Percentiles rank a stretch among this genome's conserved stretches.
Evolutionary conservation across 345 rosid genomes (phyloP).

Genomic region (Barbarea vulgaris): DNA sequence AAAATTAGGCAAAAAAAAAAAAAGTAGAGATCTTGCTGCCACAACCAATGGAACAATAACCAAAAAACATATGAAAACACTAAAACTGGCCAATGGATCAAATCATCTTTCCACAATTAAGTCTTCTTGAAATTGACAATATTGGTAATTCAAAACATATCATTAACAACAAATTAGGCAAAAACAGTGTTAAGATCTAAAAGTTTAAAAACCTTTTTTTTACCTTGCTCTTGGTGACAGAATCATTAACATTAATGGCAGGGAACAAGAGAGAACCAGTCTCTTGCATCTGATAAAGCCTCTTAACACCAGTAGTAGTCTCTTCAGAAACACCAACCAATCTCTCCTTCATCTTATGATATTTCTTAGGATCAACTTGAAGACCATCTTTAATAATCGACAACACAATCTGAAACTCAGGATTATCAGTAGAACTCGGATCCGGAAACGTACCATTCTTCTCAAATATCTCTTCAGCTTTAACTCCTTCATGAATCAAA

Average conservation of each 20-base stretch:
- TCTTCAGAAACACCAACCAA: conserved; percentile 85
- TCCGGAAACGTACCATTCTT: conserved; percentile 74
- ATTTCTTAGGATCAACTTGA: conserved; percentile 62
- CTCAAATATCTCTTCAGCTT: conserved; percentile 78
- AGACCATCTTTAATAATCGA: conserved; percentile 64
- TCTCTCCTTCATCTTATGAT: conserved; percentile 76
- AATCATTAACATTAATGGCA: conserved; percentile 72
- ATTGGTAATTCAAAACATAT: background rate
- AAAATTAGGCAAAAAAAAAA: background rate
- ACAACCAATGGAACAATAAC: background rate
- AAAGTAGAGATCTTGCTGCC: background rate
- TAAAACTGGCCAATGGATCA: background rate
- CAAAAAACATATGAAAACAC: background rate
- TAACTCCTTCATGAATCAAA: conserved; percentile 89
- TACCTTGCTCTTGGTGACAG: conserved; percentile 83
- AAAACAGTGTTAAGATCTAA: background rate
- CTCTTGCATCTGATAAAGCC: conserved; percentile 66
- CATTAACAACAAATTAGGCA: background rate
- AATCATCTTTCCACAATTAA: background rate
- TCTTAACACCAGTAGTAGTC: conserved; percentile 90
- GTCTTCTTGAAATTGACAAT: background rate
- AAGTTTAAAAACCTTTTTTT: background rate
- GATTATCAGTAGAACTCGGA: conserved; percentile 54
- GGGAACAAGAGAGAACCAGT: conserved; percentile 68
- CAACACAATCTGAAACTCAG: conserved; percentile 70